phyloP scores from a whole-genome alignment of 208 protist species.

The Porcisia hertigi region DNA sequence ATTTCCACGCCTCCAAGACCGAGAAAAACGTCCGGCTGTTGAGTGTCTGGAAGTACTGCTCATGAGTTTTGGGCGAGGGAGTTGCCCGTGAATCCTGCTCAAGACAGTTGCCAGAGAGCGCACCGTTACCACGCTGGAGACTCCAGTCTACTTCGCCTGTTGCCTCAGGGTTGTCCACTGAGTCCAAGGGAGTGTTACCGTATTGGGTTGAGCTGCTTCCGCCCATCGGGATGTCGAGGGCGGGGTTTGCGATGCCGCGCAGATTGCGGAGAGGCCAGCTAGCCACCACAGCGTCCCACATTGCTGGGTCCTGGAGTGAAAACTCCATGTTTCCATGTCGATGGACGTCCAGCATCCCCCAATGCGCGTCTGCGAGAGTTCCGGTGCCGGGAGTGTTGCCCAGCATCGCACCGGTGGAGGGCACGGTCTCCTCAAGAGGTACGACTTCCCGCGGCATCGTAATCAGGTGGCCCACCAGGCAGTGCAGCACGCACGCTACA shows the following conservation, averaged over 20 bases:
- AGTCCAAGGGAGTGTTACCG: conserved; percentile 11
- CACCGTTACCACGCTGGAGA: background rate
- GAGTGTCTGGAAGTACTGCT: conserved; percentile 21
- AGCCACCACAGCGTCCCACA: conserved; percentile 34
- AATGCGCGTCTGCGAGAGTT: conserved; percentile 23
- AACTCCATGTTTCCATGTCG: conserved; percentile 16
- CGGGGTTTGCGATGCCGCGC: conserved; percentile 13
- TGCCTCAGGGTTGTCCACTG: background rate
- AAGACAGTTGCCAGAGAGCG: background rate
- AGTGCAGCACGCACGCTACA: conserved; percentile 69
- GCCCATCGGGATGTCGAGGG: conserved; percentile 17
- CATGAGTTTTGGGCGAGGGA: background rate
- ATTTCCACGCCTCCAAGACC: conserved; percentile 18
- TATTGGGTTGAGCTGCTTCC: conserved; percentile 5
- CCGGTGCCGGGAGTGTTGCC: conserved; percentile 20
- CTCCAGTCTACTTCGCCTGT: background rate
- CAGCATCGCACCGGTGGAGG: conserved; percentile 26
- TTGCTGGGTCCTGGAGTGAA: conserved; percentile 29
- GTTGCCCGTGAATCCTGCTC: conserved; percentile 5
- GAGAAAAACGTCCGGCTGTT: conserved; percentile 27
- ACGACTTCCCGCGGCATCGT: conserved; percentile 40
- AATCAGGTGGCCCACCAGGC: conserved; percentile 65
- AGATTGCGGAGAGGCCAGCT: conserved; percentile 33
- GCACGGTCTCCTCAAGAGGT: conserved; percentile 29
- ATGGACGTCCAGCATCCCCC: conserved; percentile 23